A percentile compares a stretch with the other conserved stretches of the same genome.
phyloP scores from a whole-genome alignment of 1,284 basidiomycete genomes.

The Rhodotorula sp. region DNA sequence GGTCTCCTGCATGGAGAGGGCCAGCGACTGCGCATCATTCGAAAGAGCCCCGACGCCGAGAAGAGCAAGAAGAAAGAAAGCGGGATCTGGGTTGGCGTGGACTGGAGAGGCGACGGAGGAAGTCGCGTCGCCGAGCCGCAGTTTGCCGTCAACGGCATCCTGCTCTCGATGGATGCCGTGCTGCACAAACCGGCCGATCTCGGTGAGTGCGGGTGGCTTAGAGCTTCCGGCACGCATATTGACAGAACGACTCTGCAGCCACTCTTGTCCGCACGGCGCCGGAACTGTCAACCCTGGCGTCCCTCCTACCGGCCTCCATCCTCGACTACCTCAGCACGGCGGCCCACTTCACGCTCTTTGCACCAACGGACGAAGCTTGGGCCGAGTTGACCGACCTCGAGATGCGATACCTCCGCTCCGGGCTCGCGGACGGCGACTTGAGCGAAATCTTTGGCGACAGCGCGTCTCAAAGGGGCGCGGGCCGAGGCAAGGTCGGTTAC shows the following conservation, averaged over 20 bases:
- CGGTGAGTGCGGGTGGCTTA: constrained; percentile 62
- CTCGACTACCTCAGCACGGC: constrained; percentile 40
- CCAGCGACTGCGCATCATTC: constrained; percentile 61
- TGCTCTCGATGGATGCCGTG: constrained; percentile 73
- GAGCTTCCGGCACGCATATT: constrained; percentile 57
- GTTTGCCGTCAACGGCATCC: constrained; percentile 67
- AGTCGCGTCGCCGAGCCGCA: constrained; percentile 48
- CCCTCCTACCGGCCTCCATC: constrained; percentile 47
- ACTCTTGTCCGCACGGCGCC: constrained; percentile 43
- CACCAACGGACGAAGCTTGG: constrained; percentile 81
- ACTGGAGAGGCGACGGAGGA: constrained; percentile 44
- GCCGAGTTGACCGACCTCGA: constrained; percentile 55
- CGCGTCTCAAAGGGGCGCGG: constrained; percentile 47
- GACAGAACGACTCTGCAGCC: constrained; percentile 17
- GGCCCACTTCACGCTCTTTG: constrained; percentile 79
- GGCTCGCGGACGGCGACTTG: constrained; percentile 75
- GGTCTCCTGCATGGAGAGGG: constrained; percentile 78
- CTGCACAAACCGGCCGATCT: constrained; percentile 73
- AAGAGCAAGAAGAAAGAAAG: constrained; percentile 47
- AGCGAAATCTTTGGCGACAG: constrained; percentile 70
- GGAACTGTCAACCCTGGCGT: constrained; percentile 44
- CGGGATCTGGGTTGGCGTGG: constrained; percentile 42
- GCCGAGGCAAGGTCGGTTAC: constrained; percentile 40
- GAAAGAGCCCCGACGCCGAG: constrained; percentile 51
- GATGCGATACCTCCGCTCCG: constrained; percentile 70